Percentiles rank a stretch among this genome's conserved stretches.
These are phyloP conservation scores for Ustilago vetiveriae DNA, from an alignment of 1,284 basidiomycete genomes.

Conservation along the genomic window DNA sequence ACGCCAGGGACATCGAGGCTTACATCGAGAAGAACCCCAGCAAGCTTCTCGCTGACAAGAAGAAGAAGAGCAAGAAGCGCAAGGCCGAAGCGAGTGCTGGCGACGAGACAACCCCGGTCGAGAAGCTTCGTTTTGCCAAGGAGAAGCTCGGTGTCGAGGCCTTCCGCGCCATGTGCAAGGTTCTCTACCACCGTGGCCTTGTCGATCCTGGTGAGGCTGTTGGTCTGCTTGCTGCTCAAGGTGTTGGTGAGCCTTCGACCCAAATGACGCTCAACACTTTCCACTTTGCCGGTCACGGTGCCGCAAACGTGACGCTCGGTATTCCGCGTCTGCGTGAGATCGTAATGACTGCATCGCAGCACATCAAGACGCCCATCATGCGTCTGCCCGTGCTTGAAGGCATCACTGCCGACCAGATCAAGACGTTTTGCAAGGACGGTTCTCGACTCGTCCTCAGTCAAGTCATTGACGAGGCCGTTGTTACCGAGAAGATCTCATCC, in stretches of 20 bases:
- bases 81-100: slow-evolving; percentile 57
- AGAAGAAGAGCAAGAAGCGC: slow-evolving; percentile 71
- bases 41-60: slow-evolving; percentile 74
- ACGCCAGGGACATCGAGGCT: slow-evolving; percentile 81
- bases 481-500: slow-evolving; percentile 80
- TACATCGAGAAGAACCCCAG: slow-evolving; percentile 85
- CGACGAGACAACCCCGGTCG: slow-evolving; percentile 35
- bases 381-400: slow-evolving; percentile 73
- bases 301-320: slow-evolving; percentile 98
- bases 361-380: slow-evolving; percentile 99
- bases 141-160: slow-evolving; percentile 58
- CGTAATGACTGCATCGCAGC: slow-evolving; percentile 97
- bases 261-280: slow-evolving; percentile 99
- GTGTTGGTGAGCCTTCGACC: slow-evolving; percentile 98
- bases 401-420: slow-evolving; percentile 68
- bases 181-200: slow-evolving; percentile 70
- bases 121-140: slow-evolving; percentile 70
- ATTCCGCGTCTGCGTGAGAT: slow-evolving; percentile 98
- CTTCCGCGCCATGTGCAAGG: slow-evolving; percentile 63
- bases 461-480: slow-evolving; percentile 83
- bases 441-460: slow-evolving; percentile 88
- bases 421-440: slow-evolving; percentile 88
- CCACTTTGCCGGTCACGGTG: slow-evolving; percentile 97
- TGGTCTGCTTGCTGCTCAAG: slow-evolving; percentile 95
- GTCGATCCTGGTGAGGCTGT: slow-evolving; percentile 98